These are phyloP conservation scores for Phaeotremella skinneri DNA, from an alignment of 768 basidiomycete genomes.

Conservation along the genomic window DNA sequence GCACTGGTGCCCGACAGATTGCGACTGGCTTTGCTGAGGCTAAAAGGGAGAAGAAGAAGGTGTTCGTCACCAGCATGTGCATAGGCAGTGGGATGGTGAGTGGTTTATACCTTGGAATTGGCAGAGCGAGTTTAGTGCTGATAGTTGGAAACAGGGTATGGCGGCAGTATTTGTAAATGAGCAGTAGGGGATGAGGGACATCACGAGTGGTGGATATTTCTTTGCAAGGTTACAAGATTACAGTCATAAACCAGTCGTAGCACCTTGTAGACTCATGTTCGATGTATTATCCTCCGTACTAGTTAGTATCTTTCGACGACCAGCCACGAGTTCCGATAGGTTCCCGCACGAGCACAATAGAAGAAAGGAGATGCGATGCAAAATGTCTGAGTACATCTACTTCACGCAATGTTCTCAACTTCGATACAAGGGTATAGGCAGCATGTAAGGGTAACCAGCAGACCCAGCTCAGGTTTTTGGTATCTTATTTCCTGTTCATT, in stretches of 20 bases:
- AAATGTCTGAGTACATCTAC: too few relatives aligned
- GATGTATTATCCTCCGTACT: too few relatives aligned
- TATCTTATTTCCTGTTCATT: background rate
- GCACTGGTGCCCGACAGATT: constrained; percentile 81
- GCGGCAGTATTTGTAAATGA: constrained; percentile 47
- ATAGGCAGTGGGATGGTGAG: constrained; percentile 76
- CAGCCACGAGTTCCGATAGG: too few relatives aligned
- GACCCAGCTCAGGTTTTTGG: background rate
- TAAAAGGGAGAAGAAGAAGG: constrained; percentile 63
- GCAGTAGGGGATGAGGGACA: constrained; percentile 28
- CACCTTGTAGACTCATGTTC: too few relatives aligned
- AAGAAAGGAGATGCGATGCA: too few relatives aligned
- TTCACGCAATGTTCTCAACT: too few relatives aligned
- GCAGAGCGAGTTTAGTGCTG: background rate
- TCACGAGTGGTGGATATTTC: background rate
- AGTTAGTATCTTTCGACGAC: too few relatives aligned
- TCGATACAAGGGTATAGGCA: too few relatives aligned
- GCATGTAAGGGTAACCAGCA: too few relatives aligned
- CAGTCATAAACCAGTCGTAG: too few relatives aligned
- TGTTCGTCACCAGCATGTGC: constrained; percentile 80
- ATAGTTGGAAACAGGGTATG: constrained; percentile 22
- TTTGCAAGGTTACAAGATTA: too few relatives aligned
- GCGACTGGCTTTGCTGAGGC: constrained; percentile 84
- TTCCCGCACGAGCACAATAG: too few relatives aligned
- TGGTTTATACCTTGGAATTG: background rate